phyloP scores from a whole-genome alignment of 2,329 filamentous ascomycete species.

The Claviceps sorghi region DNA sequence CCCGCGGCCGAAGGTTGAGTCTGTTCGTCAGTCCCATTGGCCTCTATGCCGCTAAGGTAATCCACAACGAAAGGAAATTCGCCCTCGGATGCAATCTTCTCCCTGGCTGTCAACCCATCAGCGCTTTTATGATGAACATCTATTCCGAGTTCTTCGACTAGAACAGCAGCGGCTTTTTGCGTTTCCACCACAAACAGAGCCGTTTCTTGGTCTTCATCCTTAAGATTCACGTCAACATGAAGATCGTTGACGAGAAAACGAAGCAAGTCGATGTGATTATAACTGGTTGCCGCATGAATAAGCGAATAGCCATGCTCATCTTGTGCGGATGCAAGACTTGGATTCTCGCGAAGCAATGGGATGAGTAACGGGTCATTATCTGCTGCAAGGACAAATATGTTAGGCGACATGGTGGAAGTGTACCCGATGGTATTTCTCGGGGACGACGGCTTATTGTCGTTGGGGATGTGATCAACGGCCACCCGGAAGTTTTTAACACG shows the following conservation, averaged over 20 bases:
- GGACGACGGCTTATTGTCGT: background rate
- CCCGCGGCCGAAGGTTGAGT: conserved; percentile 16
- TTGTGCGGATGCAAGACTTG: conserved; percentile 61
- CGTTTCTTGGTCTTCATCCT: conserved; percentile 85
- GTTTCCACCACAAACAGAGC: conserved; percentile 89
- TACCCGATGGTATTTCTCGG: background rate
- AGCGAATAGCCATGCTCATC: conserved; percentile 92
- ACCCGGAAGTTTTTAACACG: too few relatives aligned
- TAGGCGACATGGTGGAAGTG: conserved; percentile 23
- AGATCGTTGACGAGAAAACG: conserved; percentile 62
- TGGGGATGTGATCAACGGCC: too few relatives aligned
- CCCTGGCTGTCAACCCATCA: conserved; percentile 65
- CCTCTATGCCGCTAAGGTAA: conserved; percentile 41
- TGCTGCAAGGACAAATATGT: conserved; percentile 63
- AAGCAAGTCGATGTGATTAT: conserved; percentile 72
- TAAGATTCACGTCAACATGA: conserved; percentile 62
- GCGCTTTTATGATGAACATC: conserved; percentile 50
- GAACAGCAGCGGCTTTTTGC: conserved; percentile 57
- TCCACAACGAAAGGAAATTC: conserved; percentile 62
- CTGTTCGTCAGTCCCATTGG: conserved; percentile 12
- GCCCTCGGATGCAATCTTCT: conserved; percentile 66
- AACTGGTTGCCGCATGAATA: conserved; percentile 83
- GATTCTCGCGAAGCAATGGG: conserved; percentile 57
- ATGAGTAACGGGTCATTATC: conserved; percentile 66
- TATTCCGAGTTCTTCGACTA: conserved; percentile 71